Base-by-base conservation (phyloP, 768 basidiomycete genomes). In the Lentinula guzmanii region DNA sequence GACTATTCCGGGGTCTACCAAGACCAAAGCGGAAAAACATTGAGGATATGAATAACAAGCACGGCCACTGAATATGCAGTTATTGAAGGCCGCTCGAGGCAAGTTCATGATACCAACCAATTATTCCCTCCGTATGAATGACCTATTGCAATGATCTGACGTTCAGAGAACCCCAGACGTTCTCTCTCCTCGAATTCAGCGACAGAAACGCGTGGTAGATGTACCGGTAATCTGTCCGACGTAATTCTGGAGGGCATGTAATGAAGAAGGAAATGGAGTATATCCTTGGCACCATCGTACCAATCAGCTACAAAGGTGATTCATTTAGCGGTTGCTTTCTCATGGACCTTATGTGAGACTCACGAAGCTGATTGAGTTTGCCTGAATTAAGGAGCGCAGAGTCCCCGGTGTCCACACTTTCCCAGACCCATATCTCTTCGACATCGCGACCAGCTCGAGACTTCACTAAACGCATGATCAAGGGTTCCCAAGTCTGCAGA, bases 61-160 rank as follows among this genome's bases (percentile, higher is more conserved):
- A 42, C 86, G 81, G 18, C 82, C 70, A 13, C 89, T 91, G 64
- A 10, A 43, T 46, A n/a, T 13, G 16, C 31, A 15, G 18, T 50
- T 18, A 51, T 31, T 31, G 34, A 37, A 50, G 13, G 9, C 2
- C 33, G 16, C 28, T 13, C 3, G 15, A 33, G 28, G 9, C 11
- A 8, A 16, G 34, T 46, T 16, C 39, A n/a, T n/a, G 61, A 8
- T 59, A 78, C 90, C 67, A 69, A 91, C 86, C 83, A 79, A 2
- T 85, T 84, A 68, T 86, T 87, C 2, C 90, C 94, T n/a, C 95
- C 91, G 57, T 91, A 86, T 0, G 92, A 95, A 69, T 97, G 95
- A 0, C 93, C 93, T 2, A 93, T 74, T 2, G 77, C 84, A 18
- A 93, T 76, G 3, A 95, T 67, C 15, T 71, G 82, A 34, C 89